Percentiles rank a stretch among this genome's conserved stretches.
Conservation (phyloP, 441 rosid species). For the Daphne laureola region DNA sequence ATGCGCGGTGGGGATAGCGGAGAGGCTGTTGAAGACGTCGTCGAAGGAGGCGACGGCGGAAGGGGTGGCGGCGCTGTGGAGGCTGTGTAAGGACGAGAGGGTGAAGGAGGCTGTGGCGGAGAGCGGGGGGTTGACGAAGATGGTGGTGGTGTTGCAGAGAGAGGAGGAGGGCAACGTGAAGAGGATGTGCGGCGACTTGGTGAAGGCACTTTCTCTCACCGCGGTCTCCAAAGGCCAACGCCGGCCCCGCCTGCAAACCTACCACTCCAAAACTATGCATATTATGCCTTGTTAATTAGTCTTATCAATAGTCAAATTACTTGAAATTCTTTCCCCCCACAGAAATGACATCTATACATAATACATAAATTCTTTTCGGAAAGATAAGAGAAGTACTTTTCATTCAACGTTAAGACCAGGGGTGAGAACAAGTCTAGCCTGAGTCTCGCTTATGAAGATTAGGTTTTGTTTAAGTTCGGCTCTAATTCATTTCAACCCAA, state of each 20-base stretch:
- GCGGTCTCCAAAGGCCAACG: constrained; percentile 17
- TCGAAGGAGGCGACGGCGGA: constrained; percentile 66
- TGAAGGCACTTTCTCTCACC: constrained; percentile 41
- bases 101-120: constrained; percentile 56
- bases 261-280: constrained; percentile 80
- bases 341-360: too few species aligned
- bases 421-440: too few species aligned
- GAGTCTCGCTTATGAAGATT: too few species aligned
- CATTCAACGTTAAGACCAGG: too few species aligned
- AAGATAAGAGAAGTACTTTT: too few species aligned
- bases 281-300: constrained; percentile 39
- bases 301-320: too few species aligned
- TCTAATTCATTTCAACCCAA: too few species aligned
- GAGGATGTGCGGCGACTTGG: constrained; percentile 60
- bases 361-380: too few species aligned
- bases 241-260: constrained; percentile 38
- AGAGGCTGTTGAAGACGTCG: constrained; percentile 53
- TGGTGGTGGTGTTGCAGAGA: constrained; percentile 76
- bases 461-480: too few species aligned
- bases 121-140: constrained; percentile 58
- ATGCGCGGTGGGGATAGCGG: constrained; percentile 47
- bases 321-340: background rate
- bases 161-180: constrained; percentile 55
- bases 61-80: constrained; percentile 66
- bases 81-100: constrained; percentile 47